Base-by-base conservation (phyloP, 1,284 basidiomycete genomes). In the Irpex rosettiformis region DNA sequence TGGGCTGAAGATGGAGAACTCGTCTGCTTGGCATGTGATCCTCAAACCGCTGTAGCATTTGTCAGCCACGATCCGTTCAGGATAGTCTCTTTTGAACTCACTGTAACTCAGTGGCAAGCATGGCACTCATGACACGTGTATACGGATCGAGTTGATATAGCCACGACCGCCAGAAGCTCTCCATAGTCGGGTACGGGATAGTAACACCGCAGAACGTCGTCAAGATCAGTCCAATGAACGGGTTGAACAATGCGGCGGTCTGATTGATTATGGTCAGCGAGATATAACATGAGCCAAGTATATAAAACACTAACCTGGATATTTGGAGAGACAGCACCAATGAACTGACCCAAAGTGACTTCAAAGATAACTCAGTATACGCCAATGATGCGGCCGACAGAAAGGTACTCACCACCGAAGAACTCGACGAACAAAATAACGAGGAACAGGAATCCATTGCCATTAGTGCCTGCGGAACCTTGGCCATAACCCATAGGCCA, bases 61-160 rank as follows among this genome's bases (percentile, higher is more conserved):
- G 51, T 64, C 55, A 69, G 59, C 52, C 0, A 53, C 3, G 51
- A 18, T 24, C 25, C 6, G 16, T 58, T 49, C 22, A 42, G n/a
- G 22, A 42, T 29, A 40, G 43, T 5, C 42, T 16, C 52, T 16
- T 29, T 37, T 45, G 25, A 25, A 21, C 67, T 30, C 69, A 86
- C 84, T 93, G 84, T 25, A 98, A 78, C 66, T 91, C 93, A 11
- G 89, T 93, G 1, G 89, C 82, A 56, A 94, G 75, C 76, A 96
- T 86, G 11, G 91, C 79, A 2, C 83, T 79, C 42, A 94, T 73
- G n/a, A 85, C 79, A 30, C 89, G 82, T 2, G 89, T 93, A 74
- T 86, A 93, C 0, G 86, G 86, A 42, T 78, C 77, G 5, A 91
- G 72, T 61, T 85, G 75, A 71, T 91, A 92, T 45, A 93, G 70